Percentiles rank a stretch among this genome's conserved stretches.
Conservation (phyloP, 352 stramenopile genomes). For the Aphanomyces stellatus region DNA sequence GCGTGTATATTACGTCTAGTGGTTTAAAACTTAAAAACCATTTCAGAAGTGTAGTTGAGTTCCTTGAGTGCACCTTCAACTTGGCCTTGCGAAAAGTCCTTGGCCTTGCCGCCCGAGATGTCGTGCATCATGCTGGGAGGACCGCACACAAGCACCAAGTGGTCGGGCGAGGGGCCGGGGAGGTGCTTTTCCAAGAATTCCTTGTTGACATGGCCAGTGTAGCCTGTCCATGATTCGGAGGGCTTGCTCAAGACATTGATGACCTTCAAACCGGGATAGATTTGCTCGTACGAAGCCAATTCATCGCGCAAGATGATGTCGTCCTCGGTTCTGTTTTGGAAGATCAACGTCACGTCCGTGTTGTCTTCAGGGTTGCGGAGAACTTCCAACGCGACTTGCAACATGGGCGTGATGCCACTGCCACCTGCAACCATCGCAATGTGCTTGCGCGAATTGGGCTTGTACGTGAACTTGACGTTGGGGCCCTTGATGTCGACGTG, state of each 20-base stretch:
- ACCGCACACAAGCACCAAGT: slow-evolving; percentile 83
- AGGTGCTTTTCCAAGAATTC: slow-evolving; percentile 82
- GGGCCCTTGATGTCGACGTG: slow-evolving; percentile 86
- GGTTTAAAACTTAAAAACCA: slow-evolving; percentile 79
- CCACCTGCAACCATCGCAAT: slow-evolving; percentile 86
- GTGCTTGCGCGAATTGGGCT: slow-evolving; percentile 82
- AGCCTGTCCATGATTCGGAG: slow-evolving; percentile 48
- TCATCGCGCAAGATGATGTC: slow-evolving; percentile 87
- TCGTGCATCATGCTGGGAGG: slow-evolving; percentile 87
- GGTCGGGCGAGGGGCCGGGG: slow-evolving; percentile 60
- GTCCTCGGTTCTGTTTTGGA: slow-evolving; percentile 72
- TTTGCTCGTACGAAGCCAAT: slow-evolving; percentile 33
- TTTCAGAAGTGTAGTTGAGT: slow-evolving; percentile 61
- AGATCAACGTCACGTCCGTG: slow-evolving; percentile 74
- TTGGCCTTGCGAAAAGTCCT: slow-evolving; percentile 78
- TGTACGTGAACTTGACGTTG: slow-evolving; percentile 80
- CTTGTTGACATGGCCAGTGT: slow-evolving; percentile 68
- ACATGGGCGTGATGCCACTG: slow-evolving; percentile 86
- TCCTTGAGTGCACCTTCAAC: slow-evolving; percentile 80
- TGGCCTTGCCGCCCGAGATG: slow-evolving; percentile 78
- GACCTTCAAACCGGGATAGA: slow-evolving; percentile 69
- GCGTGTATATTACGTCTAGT: slow-evolving; percentile 1
- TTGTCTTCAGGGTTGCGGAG: slow-evolving; percentile 73
- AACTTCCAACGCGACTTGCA: slow-evolving; percentile 79
- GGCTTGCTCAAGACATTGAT: slow-evolving; percentile 67